phyloP scores from a whole-genome alignment of 2,329 filamentous ascomycete genomes.

The Acarospora socialis region DNA sequence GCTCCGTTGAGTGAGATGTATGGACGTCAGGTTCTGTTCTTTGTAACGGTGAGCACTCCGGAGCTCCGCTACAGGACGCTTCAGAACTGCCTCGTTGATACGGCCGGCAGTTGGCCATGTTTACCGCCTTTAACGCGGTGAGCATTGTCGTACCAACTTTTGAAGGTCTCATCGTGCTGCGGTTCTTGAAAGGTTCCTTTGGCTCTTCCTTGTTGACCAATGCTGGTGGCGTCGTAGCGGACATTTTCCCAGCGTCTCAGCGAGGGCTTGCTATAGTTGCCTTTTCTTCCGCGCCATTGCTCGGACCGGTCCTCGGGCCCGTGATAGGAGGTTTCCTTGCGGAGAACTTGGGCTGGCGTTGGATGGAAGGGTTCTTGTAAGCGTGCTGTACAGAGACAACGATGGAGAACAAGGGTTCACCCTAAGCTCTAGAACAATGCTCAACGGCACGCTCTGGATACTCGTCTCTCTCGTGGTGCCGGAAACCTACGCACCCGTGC shows the following conservation, averaged over 20 bases:
- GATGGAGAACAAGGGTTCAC: no score
- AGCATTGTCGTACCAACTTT: conserved; percentile 44
- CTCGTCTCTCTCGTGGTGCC: conserved; percentile 26
- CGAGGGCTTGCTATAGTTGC: conserved; percentile 29
- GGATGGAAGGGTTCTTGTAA: conserved; percentile 31
- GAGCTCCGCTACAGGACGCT: no score
- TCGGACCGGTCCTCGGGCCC: conserved; percentile 36
- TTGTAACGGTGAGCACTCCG: no score
- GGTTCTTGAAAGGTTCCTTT: conserved; percentile 52
- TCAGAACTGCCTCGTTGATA: no score
- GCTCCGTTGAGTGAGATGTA: conserved; percentile 25
- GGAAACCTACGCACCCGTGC: conserved; percentile 37
- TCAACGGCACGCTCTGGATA: conserved; percentile 31
- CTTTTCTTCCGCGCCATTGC: conserved; percentile 30
- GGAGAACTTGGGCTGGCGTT: conserved; percentile 31
- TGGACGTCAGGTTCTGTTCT: no score
- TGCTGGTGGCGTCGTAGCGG: conserved; percentile 34
- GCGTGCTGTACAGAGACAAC: no score
- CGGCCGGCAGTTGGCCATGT: no score
- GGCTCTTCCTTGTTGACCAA: conserved; percentile 49
- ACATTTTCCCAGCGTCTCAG: conserved; percentile 29
- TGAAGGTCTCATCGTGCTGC: conserved; percentile 46
- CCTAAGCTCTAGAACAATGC: no score
- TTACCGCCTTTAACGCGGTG: conserved; percentile 49
- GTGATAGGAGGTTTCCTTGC: conserved; percentile 38